Evolutionary conservation across 2,329 filamentous ascomycete species (phyloP), one percentile per base, ranked within the genome.

Genomic region (Aspergillus proliferans): DNA sequence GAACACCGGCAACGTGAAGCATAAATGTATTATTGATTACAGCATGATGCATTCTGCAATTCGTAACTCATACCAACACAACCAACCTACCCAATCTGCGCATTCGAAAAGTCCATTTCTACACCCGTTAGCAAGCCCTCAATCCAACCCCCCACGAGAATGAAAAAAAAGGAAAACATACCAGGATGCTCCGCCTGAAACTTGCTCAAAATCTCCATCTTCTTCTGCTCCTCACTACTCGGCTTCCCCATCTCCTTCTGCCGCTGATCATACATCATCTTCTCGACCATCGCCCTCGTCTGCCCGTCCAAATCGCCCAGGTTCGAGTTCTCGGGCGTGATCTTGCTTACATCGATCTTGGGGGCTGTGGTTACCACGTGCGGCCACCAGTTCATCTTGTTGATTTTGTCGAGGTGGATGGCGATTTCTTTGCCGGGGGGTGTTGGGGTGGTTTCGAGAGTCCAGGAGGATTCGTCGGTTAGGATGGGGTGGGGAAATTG

Each of bases 181-280:
- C 70, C 70, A 1, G 83, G 83, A 71, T 86, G 83, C 63, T 95
- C 83, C 45, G 76, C 77, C 81, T 96, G 86, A 74, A 98, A 97
- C 76, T 94, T 89, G 74, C 88, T 87, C 66, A 98, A 74, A 61
- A 98, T 85, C 48, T 98, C 92, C 66, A 84, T 73, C 81, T 97
- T 97, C 78, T 91, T 88, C 79, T 95, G 85, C 76, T 98, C 93
- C 58, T 97, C 93, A 57, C 88, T 95, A 10, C 86, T 90, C 43
- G 90, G 88, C 70, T 86, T 80, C 4, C 93, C 93, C 71, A 81
- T 76, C 76, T 97, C 91, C 82, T 98, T 98, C 76, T 97, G 91
- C 58, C 87, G 80, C 78, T 98, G 93, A 75, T 98, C 93, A 64
- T 81, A 98, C 93, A 98, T 98, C 93, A 98, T 98, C 82, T 98